Conservation (phyloP, 164 flowering plant species). For the Protea cynaroides region DNA sequence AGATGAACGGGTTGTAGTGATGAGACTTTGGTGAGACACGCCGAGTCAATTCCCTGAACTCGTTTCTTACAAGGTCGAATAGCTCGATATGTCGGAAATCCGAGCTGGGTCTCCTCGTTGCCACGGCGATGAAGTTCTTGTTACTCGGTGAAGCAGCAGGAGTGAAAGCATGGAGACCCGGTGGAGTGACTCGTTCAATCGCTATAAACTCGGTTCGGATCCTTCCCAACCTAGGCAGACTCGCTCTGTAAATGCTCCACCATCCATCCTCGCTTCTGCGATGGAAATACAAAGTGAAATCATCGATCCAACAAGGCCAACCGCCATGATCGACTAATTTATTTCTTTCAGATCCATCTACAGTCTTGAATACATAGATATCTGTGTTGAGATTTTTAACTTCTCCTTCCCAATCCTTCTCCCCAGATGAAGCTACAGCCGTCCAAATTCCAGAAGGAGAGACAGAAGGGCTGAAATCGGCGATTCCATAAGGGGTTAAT, state of each 20-base stretch:
- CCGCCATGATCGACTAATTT: conserved; percentile 76
- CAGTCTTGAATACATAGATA: conserved; percentile 58
- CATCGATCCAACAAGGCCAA: conserved; percentile 89
- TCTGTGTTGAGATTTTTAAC: conserved; percentile 63
- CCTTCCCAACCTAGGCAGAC: conserved; percentile 24
- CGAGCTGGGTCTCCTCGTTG: conserved; percentile 67
- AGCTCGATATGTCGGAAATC: conserved; percentile 73
- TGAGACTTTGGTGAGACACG: conserved; percentile 50
- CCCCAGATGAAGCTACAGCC: conserved; percentile 79
- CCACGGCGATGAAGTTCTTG: conserved; percentile 55
- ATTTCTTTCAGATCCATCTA: conserved; percentile 56
- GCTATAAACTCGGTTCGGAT: conserved; percentile 26
- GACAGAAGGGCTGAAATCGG: conserved; percentile 82
- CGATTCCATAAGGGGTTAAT: conserved; percentile 60
- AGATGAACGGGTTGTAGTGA: conserved; percentile 79
- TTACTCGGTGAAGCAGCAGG: conserved; percentile 56
- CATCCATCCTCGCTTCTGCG: conserved; percentile 60
- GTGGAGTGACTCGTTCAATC: conserved; percentile 70
- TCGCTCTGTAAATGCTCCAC: conserved; percentile 72
- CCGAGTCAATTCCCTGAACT: conserved; percentile 55
- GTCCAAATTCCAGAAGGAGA: conserved; percentile 80
- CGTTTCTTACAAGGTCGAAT: conserved; percentile 32
- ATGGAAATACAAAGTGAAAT: conserved; percentile 68
- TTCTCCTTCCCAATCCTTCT: conserved; percentile 71
- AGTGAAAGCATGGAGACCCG: conserved; percentile 85